Conservation (phyloP, 352 stramenopile genomes). For the Nannochloropsis limnetica region DNA sequence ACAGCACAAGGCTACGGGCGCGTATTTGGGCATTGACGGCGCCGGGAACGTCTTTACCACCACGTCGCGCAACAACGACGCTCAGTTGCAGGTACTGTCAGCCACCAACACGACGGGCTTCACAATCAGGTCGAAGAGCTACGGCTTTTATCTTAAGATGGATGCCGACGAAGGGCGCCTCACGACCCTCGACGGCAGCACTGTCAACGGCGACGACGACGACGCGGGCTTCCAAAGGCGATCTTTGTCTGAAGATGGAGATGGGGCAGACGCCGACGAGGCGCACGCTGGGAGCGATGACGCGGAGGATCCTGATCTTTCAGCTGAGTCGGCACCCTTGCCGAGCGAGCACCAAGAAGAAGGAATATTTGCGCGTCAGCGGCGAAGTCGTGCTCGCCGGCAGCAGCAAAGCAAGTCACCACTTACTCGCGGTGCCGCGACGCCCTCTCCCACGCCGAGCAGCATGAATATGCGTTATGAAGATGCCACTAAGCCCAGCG, state of each 20-base stretch:
- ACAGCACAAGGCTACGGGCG: neutral
- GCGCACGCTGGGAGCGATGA: neutral
- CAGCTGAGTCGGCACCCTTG: too few species aligned
- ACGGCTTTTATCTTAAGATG: neutral
- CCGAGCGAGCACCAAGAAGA: neutral
- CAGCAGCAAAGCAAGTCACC: too few species aligned
- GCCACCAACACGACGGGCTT: neutral
- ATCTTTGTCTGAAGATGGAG: too few species aligned
- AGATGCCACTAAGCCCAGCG: neutral
- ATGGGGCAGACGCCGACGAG: neutral
- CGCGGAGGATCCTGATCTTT: too few species aligned
- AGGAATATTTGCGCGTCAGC: neutral
- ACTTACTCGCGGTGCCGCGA: neutral
- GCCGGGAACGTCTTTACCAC: neutral
- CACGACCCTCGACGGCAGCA: neutral
- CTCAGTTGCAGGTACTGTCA: neutral
- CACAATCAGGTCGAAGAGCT: conserved; percentile 8
- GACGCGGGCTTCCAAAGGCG: neutral
- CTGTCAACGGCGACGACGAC: neutral
- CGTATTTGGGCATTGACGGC: neutral
- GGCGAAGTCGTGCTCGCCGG: neutral
- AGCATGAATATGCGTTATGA: neutral
- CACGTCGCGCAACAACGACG: neutral
- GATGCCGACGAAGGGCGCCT: neutral
- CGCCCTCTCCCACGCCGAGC: neutral